Evolutionary conservation across 768 basidiomycete genomes (phyloP), one percentile per base, ranked within the genome.

Genomic region (Mycena vulgaris): DNA sequence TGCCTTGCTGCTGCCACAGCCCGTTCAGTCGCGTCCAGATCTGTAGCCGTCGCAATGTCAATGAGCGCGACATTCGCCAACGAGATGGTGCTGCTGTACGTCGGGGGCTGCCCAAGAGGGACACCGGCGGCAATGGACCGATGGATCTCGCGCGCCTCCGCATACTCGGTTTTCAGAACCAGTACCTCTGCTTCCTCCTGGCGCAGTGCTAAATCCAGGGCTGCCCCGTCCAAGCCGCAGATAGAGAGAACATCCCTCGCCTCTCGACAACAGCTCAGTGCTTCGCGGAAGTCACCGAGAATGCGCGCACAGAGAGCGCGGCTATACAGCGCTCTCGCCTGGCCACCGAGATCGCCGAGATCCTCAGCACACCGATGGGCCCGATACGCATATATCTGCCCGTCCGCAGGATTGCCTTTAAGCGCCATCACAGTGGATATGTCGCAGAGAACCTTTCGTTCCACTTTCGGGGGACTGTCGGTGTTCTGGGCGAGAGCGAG

Each of bases 151-250:
- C 42, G 52, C 3, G 63, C 52, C 31, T 56, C 63, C 7, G 45
- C 28, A 31, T 65, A 65, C 27, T 65, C 63, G 2, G 52, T 56
- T 30, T 65, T 65, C 53, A 65, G 63, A 1, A n/a, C 9, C 19
- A 56, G 63, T n/a, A 65, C 23, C 10, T 56, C 53, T 11, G 63
- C 53, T 13, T 39, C 23, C 10, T 30, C 8, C 25, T 30, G 56
- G 19, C 17, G n/a, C 5, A 52, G 31, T 45, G 27, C 19, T 25
- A 21, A 5, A 37, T 33, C 17, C 8, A 33, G n/a, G 21, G 1
- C 37, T 3, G n/a, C 52, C 9, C 40, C 40, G 8, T 33, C 19
- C 19, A 28, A 6, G 27, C 33, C 48, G 28, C 60, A 45, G 3
- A 30, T 21, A 3, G 16, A 2, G 2, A 62, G 53, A 11, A 33